phyloP scores from a whole-genome alignment of 495 filamentous ascomycete species.

The Viridothelium virens region DNA sequence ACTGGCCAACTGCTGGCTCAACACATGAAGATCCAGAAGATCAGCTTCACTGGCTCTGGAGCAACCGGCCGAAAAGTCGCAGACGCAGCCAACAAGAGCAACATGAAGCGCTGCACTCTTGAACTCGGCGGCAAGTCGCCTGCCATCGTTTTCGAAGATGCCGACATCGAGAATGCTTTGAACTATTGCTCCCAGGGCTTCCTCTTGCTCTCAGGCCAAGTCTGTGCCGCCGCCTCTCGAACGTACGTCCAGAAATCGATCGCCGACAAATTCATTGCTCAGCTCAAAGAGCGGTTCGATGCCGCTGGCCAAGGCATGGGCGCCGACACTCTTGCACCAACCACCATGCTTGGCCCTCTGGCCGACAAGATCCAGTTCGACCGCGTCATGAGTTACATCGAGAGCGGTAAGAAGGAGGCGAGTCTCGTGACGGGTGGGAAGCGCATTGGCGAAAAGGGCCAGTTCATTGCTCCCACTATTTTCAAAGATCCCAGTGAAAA shows the following conservation, averaged over 20 bases:
- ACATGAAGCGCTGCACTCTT: constrained; percentile 34
- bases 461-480: constrained; percentile 44
- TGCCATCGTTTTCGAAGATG: constrained; percentile 34
- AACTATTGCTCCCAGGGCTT: constrained; percentile 17
- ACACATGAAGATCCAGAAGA: constrained; percentile 36
- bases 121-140: constrained; percentile 37
- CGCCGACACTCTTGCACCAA: constrained; percentile 22
- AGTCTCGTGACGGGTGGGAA: constrained; percentile 27
- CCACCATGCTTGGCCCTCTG: constrained; percentile 30
- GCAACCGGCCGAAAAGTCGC: constrained; percentile 30
- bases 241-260: constrained; percentile 32
- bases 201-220: constrained; percentile 29
- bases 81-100: constrained; percentile 31
- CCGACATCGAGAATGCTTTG: constrained; percentile 33
- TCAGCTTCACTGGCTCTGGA: constrained; percentile 34
- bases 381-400: constrained; percentile 31
- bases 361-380: constrained; percentile 36
- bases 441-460: constrained; percentile 33
- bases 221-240: constrained; percentile 28
- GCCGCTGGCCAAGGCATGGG: constrained; percentile 27
- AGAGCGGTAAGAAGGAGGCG: constrained; percentile 28
- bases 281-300: constrained; percentile 31
- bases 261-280: constrained; percentile 31
- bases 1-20: constrained; percentile 30
- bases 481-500: constrained; percentile 40